Conservation (phyloP, 1,139 yeast species). For the Komagataea norvegica region DNA sequence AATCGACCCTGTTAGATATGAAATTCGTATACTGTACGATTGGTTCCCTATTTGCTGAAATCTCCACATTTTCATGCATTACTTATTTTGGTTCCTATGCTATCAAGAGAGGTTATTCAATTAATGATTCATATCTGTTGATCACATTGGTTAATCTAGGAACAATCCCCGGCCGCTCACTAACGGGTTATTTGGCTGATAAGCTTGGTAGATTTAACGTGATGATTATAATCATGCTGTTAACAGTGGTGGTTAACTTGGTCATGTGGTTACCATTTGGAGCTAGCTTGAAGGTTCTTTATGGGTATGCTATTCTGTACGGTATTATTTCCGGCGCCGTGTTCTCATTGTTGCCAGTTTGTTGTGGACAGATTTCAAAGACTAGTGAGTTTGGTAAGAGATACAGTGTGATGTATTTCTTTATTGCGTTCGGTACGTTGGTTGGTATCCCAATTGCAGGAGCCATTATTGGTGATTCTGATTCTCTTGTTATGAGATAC, state of each 20-base stretch:
- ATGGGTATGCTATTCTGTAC: conserved; percentile 42
- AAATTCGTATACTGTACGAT: conserved; percentile 34
- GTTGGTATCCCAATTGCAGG: conserved; percentile 38
- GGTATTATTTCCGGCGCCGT: conserved; percentile 51
- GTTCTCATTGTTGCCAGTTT: conserved; percentile 42
- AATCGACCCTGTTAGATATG: conserved; percentile 37
- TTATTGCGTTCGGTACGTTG: conserved; percentile 41
- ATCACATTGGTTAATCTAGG: conserved; percentile 43
- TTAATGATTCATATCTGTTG: conserved; percentile 39
- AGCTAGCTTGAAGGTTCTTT: conserved; percentile 27
- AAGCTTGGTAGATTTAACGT: conserved; percentile 46
- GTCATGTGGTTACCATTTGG: conserved; percentile 55
- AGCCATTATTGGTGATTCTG: conserved; percentile 43
- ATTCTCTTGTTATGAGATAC: conserved; percentile 33
- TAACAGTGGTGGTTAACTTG: conserved; percentile 38
- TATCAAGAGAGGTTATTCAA: conserved; percentile 36
- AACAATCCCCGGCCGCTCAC: conserved; percentile 47
- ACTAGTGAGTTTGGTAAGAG: conserved; percentile 44
- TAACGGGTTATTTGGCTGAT: conserved; percentile 44
- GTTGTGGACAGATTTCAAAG: conserved; percentile 47
- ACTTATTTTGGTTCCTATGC: conserved; percentile 49
- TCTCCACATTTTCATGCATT: conserved; percentile 37
- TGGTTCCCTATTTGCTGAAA: conserved; percentile 40
- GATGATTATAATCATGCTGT: conserved; percentile 37
- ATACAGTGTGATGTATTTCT: conserved; percentile 43